Conservation (phyloP, 768 basidiomycete genomes). For the Rhodocollybia butyracea region DNA sequence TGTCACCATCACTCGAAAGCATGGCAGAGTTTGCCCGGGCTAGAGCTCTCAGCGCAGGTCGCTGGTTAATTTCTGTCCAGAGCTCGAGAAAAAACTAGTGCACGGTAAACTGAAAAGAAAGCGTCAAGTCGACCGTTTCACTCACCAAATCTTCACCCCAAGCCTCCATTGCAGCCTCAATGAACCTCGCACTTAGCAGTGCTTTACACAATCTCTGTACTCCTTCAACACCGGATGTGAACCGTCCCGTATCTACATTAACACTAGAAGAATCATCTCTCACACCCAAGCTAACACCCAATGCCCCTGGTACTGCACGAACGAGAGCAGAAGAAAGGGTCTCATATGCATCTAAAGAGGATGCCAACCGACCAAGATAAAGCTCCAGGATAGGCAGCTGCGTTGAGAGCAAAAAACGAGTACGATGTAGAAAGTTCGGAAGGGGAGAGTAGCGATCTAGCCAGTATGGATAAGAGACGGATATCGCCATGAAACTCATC, state of each 20-base stretch:
- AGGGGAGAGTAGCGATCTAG: constrained; percentile 90
- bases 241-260: constrained; percentile 53
- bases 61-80: constrained; percentile 73
- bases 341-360: constrained; percentile 93
- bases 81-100: constrained; percentile 88
- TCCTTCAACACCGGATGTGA: constrained; percentile 84
- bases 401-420: constrained; percentile 78
- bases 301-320: constrained; percentile 88
- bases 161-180: constrained; percentile 61
- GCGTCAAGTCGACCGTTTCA: constrained; percentile 1
- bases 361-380: constrained; percentile 74
- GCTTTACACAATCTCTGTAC: constrained; percentile 84
- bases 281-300: constrained; percentile 56
- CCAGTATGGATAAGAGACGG: neutral
- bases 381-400: constrained; percentile 82
- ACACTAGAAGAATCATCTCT: constrained; percentile 30
- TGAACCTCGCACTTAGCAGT: constrained; percentile 73
- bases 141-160: constrained; percentile 93
- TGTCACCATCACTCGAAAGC: constrained; percentile 35
- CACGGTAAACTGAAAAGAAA: neutral
- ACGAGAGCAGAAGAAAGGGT: constrained; percentile 84
- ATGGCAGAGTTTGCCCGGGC: constrained; percentile 47
- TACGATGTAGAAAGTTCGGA: constrained; percentile 72
- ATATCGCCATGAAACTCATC: neutral
- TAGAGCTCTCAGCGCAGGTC: constrained; percentile 53